Conservation (phyloP, 2,329 filamentous ascomycete genomes). For the Botrytis squamosa region DNA sequence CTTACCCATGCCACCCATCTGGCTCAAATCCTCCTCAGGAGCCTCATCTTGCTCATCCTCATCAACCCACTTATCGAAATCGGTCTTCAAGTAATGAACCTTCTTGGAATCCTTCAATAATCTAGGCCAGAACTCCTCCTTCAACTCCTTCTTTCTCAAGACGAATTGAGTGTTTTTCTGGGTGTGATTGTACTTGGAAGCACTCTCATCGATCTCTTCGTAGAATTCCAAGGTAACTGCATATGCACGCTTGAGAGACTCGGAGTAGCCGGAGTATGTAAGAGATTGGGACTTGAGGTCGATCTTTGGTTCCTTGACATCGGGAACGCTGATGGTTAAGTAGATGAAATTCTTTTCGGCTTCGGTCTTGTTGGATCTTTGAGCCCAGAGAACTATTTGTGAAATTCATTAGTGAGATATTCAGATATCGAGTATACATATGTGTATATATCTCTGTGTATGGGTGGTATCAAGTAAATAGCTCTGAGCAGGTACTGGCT, state of each 20-base stretch:
- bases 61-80: constrained; percentile 77
- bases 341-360: constrained; percentile 90
- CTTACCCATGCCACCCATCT: constrained; percentile 63
- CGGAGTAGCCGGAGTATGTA: constrained; percentile 78
- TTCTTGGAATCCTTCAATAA: constrained; percentile 88
- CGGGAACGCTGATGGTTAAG: constrained; percentile 85
- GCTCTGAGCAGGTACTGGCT: background rate
- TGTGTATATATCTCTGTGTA: background rate
- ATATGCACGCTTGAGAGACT: constrained; percentile 83
- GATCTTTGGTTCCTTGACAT: constrained; percentile 80
- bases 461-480: background rate
- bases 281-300: constrained; percentile 76
- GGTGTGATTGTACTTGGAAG: constrained; percentile 86
- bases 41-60: constrained; percentile 86
- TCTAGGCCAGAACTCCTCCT: constrained; percentile 93
- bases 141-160: constrained; percentile 94
- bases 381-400: constrained; percentile 87
- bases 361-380: constrained; percentile 82
- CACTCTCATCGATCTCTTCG: constrained; percentile 81
- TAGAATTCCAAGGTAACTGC: constrained; percentile 84
- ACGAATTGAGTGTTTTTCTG: constrained; percentile 85
- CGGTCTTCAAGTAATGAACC: constrained; percentile 94
- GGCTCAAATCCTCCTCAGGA: constrained; percentile 69
- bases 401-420: background rate
- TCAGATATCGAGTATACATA: background rate